Base-by-base conservation (phyloP, 257 asterid genomes). In the Solanum corneliomulleri region DNA sequence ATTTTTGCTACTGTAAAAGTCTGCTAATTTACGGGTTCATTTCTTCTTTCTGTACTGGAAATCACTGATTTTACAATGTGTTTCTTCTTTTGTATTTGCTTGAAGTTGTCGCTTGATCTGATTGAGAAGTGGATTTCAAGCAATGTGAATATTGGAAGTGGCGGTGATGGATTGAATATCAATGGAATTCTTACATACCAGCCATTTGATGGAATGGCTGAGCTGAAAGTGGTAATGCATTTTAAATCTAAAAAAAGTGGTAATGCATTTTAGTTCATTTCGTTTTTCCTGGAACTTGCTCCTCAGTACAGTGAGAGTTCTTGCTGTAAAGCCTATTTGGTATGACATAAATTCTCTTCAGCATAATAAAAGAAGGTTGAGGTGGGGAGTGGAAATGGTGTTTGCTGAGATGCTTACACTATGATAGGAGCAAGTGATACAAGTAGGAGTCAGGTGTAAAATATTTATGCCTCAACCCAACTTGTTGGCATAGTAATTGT, bases 81-180 rank as follows among this genome's bases (percentile, higher is more conserved):
- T 52, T 86, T 37, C 33, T 84, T 69, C 29, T 37, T 75, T 75
- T 6, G 41, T 85, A 11, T 88, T 76, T 44, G 83, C 31, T 89
- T 87, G 90, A 88, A 96, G 99, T 90, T 97, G 86, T 91, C 98
- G 25, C 83, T 97, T 92, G 99, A 97, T 95, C 92, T 97, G 88
- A 95, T 96, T 62, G 98, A 93, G 90, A 93, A 91, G 64, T 95
- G 99, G 99, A 88, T 97, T 64, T 89, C 92, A 4, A 89, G 87
- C 35, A 92, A 94, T 86, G 88, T 93, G 85, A 89, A 88, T 44
- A 90, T 90, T 68, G 96, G 95, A 89, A 89, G 72, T 37, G 91
- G 86, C 29, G 91, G 89, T 85, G 91, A 84, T 66, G 91, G 89
- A 69, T 85, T 88, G 85, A 91, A 93, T 75, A 87, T 96, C 33